Conservation (phyloP, 371 early-diverging fungal genomes). For the Mortierella sp. region DNA sequence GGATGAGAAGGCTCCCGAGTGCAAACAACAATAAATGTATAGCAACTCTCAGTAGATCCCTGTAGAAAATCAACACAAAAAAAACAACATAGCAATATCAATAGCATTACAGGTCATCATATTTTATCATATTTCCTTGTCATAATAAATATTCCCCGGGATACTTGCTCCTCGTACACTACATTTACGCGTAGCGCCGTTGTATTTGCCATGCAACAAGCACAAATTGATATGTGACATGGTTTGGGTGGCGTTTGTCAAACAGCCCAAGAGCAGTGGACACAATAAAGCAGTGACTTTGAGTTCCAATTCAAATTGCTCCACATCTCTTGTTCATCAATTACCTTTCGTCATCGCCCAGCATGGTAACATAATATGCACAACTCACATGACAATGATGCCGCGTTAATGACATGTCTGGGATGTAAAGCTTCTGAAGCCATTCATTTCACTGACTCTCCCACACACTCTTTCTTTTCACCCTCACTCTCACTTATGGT, state of each 20-base stretch:
- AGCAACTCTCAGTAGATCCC: too few species aligned
- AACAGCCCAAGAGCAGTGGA: background rate
- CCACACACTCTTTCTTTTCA: background rate
- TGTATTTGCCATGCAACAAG: too few species aligned
- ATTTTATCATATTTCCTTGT: too few species aligned
- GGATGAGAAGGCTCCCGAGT: constrained; percentile 73
- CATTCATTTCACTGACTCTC: background rate
- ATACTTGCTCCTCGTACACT: too few species aligned
- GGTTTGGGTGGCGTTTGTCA: background rate
- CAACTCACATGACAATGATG: constrained; percentile 57
- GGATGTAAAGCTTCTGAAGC: constrained; percentile 54
- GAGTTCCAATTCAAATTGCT: background rate
- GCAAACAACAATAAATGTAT: constrained; percentile 68
- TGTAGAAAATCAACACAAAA: background rate
- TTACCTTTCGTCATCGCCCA: background rate
- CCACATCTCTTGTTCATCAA: background rate
- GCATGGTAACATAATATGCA: background rate
- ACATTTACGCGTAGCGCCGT: too few species aligned
- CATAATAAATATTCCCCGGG: too few species aligned
- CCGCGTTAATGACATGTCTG: constrained; percentile 83
- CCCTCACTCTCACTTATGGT: too few species aligned
- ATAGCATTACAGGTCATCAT: too few species aligned
- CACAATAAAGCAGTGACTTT: background rate
- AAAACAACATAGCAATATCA: too few species aligned
- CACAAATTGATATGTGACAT: too few species aligned